Evolutionary conservation across 208 protist species (phyloP).

Genomic region (Endotrypanum monterogeii): DNA sequence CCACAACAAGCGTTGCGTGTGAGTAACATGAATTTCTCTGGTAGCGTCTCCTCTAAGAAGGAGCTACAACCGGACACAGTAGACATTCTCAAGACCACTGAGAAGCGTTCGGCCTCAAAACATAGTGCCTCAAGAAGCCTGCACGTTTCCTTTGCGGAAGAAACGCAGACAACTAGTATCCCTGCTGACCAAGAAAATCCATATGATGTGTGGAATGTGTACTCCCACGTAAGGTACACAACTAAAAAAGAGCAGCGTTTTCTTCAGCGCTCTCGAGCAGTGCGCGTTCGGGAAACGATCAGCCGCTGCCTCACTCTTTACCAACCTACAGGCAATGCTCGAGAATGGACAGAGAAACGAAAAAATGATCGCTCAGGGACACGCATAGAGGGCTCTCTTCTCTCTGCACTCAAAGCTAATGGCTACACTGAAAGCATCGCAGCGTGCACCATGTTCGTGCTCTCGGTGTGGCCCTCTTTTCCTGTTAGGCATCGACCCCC

Average conservation of each 20-base stretch:
- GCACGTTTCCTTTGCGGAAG: conserved; percentile 9
- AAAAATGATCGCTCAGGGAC: too few species aligned
- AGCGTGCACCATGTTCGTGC: conserved; percentile 39
- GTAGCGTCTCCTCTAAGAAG: not conserved
- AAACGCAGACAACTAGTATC: conserved; percentile 16
- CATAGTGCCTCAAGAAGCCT: not conserved
- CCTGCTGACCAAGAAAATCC: conserved; percentile 47
- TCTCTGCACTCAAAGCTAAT: conserved; percentile 3
- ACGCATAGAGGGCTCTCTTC: conserved; percentile 9
- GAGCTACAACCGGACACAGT: not conserved
- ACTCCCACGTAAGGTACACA: conserved; percentile 50
- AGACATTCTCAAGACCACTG: not conserved
- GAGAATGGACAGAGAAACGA: not conserved
- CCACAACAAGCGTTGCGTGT: not conserved
- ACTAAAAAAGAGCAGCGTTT: conserved; percentile 46
- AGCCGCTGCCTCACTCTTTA: conserved; percentile 24
- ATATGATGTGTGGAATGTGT: conserved; percentile 49
- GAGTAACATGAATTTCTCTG: conserved; percentile 6
- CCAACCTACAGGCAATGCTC: not conserved
- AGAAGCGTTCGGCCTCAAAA: not conserved
- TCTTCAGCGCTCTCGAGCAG: conserved; percentile 27
- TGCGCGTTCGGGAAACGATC: conserved; percentile 18
- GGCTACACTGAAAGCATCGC: conserved; percentile 35
- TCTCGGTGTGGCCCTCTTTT: conserved; percentile 56
- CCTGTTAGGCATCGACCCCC: conserved; percentile 30